A percentile compares a stretch with the other conserved stretches of the same genome.
phyloP scores from a whole-genome alignment of 257 asterid genomes.

The Gentiana straminea region DNA sequence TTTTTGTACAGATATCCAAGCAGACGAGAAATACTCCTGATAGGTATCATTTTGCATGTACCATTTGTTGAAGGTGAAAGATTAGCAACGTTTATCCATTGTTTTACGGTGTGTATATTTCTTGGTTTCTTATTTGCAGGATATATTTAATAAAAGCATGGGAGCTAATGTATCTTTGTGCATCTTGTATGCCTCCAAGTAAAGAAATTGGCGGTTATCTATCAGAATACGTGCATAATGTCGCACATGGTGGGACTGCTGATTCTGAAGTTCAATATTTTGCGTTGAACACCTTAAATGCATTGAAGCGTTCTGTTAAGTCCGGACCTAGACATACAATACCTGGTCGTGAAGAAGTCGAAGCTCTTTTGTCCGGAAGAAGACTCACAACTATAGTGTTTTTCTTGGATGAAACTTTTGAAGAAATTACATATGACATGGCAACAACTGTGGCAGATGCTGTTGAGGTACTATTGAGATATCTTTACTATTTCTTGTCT shows the following conservation, averaged over 20 bases:
- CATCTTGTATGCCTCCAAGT: conserved; percentile 98
- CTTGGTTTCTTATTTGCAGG: conserved; percentile 29
- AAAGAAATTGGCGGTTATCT: conserved; percentile 90
- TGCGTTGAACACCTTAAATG: conserved; percentile 79
- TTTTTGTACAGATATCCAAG: conserved; percentile 82
- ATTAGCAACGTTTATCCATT: conserved; percentile 2
- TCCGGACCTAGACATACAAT: conserved; percentile 87
- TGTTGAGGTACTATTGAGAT: conserved; percentile 58
- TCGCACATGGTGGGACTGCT: conserved; percentile 48
- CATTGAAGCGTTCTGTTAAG: conserved; percentile 80
- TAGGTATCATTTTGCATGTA: conserved; percentile 29
- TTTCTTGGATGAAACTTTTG: conserved; percentile 98
- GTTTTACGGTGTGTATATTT: conserved; percentile 11
- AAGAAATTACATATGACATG: conserved; percentile 96
- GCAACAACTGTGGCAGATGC: conserved; percentile 92
- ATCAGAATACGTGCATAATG: conserved; percentile 70
- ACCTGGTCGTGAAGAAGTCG: conserved; percentile 96
- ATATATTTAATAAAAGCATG: conserved; percentile 67
- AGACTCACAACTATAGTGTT: conserved; percentile 92
- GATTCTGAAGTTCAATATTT: conserved; percentile 81
- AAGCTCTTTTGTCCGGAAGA: conserved; percentile 83
- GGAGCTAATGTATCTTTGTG: conserved; percentile 92
- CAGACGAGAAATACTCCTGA: conserved; percentile 94
- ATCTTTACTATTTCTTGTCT: too few relatives aligned
- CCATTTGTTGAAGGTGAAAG: conserved; percentile 1